Evolutionary conservation across 805 yeast species (phyloP), one percentile per base, ranked within the genome.

Genomic region (Brettanomyces anomalus): DNA sequence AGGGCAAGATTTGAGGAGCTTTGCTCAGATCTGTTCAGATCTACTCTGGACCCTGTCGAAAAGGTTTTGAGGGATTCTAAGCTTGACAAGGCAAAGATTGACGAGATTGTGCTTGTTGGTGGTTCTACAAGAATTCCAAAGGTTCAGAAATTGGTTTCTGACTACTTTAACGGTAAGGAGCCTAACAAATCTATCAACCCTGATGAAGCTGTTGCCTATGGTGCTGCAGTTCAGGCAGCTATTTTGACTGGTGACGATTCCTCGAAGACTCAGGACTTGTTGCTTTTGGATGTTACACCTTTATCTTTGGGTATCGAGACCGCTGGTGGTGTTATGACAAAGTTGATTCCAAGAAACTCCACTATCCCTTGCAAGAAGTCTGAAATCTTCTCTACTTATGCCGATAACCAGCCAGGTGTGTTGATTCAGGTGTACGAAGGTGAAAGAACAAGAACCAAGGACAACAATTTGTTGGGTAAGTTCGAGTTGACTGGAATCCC

Each of bases 251-350:
- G 97, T 72, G 96, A 88, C 71, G 81, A 89, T 55, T 86, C 96
- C 33, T 80, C 95, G 47, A 86, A 87, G 49, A 88, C 96, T 49
- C 96, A 88, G 75, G 96, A 88, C 67, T 74, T 88, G 66, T 75
- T 89, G 63, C 77, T 89, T 62, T 78, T 89, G 65, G 97, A 89
- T 78, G 97, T 89, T 64, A 93, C 96, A 60, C 97, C 97, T 69
- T 77, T 89, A 65, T 89, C 97, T 43, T 68, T 88, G 58, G 97
- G 97, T 81, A 88, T 89, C 70, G 97, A 89, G 76, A 89, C 96
- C 55, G 96, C 96, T 61, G 97, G 97, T 77, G 97, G 97, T 80
- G 89, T 88, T 71, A 88, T 89, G 95, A 89, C 96, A 68, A 86
- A 86, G 74, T 81, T 89, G 72, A 89, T 90, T 61, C 96, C 96